Evolutionary conservation across 2,329 filamentous ascomycete genomes (phyloP).

Genomic region (Neonectria ditissima): DNA sequence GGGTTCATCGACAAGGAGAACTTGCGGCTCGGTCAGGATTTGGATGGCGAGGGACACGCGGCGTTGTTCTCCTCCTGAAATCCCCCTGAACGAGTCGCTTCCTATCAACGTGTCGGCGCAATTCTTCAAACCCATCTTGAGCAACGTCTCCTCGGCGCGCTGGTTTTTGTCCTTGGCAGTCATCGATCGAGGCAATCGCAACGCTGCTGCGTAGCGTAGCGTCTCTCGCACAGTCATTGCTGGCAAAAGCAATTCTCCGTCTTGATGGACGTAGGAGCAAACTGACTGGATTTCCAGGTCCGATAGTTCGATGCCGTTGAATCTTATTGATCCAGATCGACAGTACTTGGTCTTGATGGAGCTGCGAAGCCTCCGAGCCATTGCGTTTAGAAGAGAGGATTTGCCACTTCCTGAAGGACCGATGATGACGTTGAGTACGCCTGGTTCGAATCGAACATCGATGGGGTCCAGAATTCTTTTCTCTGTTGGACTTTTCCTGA

Average conservation of each 20-base stretch:
- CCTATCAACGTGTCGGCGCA: constrained; percentile 80
- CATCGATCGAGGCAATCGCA: constrained; percentile 77
- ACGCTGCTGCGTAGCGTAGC: constrained; percentile 73
- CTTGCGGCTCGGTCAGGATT: constrained; percentile 77
- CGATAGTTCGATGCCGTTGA: constrained; percentile 75
- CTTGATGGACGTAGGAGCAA: constrained; percentile 80
- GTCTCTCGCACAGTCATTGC: constrained; percentile 81
- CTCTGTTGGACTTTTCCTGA: constrained; percentile 59
- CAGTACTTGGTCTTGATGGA: constrained; percentile 70
- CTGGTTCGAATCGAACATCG: constrained; percentile 72
- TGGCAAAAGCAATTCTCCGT: constrained; percentile 78
- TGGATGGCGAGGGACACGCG: constrained; percentile 81
- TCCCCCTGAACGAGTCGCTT: constrained; percentile 77
- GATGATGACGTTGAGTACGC: constrained; percentile 79
- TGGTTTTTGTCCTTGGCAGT: constrained; percentile 71
- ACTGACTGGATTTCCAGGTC: constrained; percentile 75
- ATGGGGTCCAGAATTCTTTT: constrained; percentile 74
- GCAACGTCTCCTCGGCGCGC: constrained; percentile 75
- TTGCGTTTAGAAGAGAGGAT: constrained; percentile 77
- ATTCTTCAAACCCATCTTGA: constrained; percentile 81
- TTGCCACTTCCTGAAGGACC: constrained; percentile 82
- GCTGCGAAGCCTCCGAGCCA: constrained; percentile 73
- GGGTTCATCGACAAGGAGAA: constrained; percentile 79
- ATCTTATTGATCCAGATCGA: constrained; percentile 70
- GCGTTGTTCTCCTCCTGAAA: constrained; percentile 81